phyloP scores from a whole-genome alignment of 805 yeast species.

The Aciculoconidium aculeatum region DNA sequence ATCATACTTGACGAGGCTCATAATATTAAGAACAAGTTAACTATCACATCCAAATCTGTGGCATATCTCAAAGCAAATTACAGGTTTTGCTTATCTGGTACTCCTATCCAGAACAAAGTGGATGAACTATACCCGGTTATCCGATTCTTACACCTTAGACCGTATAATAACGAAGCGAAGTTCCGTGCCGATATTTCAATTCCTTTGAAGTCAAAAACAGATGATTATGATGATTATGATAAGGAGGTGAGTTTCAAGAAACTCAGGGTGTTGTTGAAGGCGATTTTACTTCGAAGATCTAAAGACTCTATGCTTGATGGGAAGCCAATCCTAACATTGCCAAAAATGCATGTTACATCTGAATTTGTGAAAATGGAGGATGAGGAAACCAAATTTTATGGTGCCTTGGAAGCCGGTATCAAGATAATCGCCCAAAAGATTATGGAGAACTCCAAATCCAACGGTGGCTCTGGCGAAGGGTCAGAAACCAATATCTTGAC shows the following conservation, averaged over 20 bases:
- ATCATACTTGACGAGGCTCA: conserved; percentile 55
- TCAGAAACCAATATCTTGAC: conserved; percentile 58
- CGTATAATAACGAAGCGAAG: conserved; percentile 55
- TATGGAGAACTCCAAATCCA: conserved; percentile 28
- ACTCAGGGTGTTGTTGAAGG: conserved; percentile 63
- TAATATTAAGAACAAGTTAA: conserved; percentile 43
- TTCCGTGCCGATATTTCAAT: conserved; percentile 52
- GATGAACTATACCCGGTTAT: conserved; percentile 50
- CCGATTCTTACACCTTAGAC: conserved; percentile 48
- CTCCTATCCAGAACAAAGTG: conserved; percentile 53
- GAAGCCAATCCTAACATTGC: conserved; percentile 64
- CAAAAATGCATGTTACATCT: conserved; percentile 49
- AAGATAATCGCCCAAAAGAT: conserved; percentile 43
- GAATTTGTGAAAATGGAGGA: conserved; percentile 44
- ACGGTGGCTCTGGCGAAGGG: conserved; percentile 1
- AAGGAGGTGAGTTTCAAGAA: conserved; percentile 46
- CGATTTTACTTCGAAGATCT: conserved; percentile 70
- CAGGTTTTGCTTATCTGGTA: conserved; percentile 51
- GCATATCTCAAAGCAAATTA: conserved; percentile 33
- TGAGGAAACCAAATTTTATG: conserved; percentile 54
- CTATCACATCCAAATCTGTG: conserved; percentile 44
- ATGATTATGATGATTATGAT: conserved; percentile 34
- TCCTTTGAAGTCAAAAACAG: conserved; percentile 41
- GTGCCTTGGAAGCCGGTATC: conserved; percentile 48
- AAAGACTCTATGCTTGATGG: conserved; percentile 73